Evolutionary conservation across 495 filamentous ascomycete genomes (phyloP).

Genomic region (Hamigera avellanea): DNA sequence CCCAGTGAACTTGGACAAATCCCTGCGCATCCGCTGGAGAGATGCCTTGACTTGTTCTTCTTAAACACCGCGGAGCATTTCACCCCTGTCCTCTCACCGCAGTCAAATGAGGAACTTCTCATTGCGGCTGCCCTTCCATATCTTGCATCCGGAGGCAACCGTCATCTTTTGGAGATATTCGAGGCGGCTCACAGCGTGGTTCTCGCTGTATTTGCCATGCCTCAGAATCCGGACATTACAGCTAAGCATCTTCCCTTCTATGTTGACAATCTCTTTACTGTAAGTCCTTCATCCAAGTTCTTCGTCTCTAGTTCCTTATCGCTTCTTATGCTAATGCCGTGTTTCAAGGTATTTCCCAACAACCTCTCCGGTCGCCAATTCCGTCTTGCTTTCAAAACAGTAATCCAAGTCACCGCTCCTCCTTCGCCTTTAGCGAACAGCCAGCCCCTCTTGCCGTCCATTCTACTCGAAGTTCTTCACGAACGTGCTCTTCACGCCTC

Average conservation of each 20-base stretch:
- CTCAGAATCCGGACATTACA: slow-evolving; percentile 60
- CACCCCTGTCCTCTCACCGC: slow-evolving; percentile 52
- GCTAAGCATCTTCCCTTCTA: slow-evolving; percentile 74
- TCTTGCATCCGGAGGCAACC: slow-evolving; percentile 52
- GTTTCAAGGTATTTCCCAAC: slow-evolving; percentile 54
- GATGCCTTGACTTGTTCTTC: slow-evolving; percentile 81
- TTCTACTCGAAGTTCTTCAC: slow-evolving; percentile 69
- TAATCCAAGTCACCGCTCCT: slow-evolving; percentile 77
- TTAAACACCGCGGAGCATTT: slow-evolving; percentile 85
- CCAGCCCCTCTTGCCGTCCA: slow-evolving; percentile 66
- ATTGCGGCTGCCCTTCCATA: slow-evolving; percentile 67
- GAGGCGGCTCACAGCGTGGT: slow-evolving; percentile 85
- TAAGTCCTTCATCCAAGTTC: slow-evolving; percentile 13
- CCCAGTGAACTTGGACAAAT: slow-evolving; percentile 48
- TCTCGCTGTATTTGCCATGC: slow-evolving; percentile 71
- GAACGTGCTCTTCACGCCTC: slow-evolving; percentile 51
- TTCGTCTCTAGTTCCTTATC: not conserved
- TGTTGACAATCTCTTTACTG: slow-evolving; percentile 70
- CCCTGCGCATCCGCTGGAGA: slow-evolving; percentile 62
- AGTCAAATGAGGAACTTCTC: slow-evolving; percentile 59
- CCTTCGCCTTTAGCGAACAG: slow-evolving; percentile 59
- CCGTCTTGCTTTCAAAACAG: slow-evolving; percentile 80
- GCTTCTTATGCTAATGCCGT: slow-evolving; percentile 5
- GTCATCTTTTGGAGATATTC: slow-evolving; percentile 62
- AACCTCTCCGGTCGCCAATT: slow-evolving; percentile 85